Percentiles rank a stretch among this genome's conserved stretches.
Evolutionary conservation across 140 eudicot species (phyloP).

Genomic region (Bidens hawaiensis): DNA sequence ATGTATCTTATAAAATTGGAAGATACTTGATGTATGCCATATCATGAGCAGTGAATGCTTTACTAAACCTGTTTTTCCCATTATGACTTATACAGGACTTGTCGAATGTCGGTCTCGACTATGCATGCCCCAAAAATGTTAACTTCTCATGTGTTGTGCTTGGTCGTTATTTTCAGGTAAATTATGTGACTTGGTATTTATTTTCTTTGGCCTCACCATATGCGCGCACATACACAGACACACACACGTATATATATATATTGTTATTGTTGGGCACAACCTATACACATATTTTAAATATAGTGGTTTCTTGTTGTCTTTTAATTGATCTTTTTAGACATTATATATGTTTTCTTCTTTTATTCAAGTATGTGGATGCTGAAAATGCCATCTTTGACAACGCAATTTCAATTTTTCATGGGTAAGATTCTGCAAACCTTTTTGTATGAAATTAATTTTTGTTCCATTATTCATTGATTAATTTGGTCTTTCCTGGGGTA

Average conservation of each 20-base stretch:
- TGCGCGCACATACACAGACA: not conserved
- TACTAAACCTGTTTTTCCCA: not conserved
- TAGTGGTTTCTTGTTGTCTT: not conserved
- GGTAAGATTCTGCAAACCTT: slow-evolving; percentile 43
- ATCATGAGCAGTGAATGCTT: not conserved
- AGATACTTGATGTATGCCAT: no score
- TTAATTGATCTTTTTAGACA: not conserved
- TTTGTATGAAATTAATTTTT: no score
- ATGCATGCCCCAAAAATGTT: slow-evolving; percentile 76
- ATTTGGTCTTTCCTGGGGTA: slow-evolving; percentile 61
- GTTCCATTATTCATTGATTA: slow-evolving; percentile 30
- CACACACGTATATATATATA: not conserved
- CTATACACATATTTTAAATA: no score
- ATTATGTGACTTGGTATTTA: not conserved
- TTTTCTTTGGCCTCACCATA: no score
- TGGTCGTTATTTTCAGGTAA: slow-evolving; percentile 84
- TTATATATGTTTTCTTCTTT: not conserved
- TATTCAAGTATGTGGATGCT: slow-evolving; percentile 81
- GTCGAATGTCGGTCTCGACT: slow-evolving; percentile 78
- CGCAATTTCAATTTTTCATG: slow-evolving; percentile 84
- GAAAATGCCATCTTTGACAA: slow-evolving; percentile 84
- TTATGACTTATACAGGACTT: slow-evolving; percentile 59
- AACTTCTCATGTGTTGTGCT: slow-evolving; percentile 93
- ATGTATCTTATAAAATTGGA: not conserved
- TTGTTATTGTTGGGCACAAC: not conserved